Evolutionary conservation across 148 eudicot species (phyloP).

Genomic region (Chenopodium quinoa): DNA sequence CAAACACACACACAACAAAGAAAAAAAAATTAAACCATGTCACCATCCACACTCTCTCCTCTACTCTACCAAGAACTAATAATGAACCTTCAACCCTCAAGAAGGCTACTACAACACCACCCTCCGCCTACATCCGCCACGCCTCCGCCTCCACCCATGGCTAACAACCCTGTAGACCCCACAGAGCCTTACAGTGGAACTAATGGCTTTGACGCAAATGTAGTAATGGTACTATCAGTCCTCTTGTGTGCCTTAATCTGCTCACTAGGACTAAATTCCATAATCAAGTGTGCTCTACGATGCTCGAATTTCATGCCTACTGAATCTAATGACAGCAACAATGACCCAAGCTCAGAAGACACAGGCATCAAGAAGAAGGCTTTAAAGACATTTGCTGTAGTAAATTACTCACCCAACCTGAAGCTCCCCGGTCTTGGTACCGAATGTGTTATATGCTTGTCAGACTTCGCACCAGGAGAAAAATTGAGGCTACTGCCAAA

Average conservation of each 20-base stretch:
- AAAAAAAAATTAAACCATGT: conserved; percentile 31
- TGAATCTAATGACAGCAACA: conserved; percentile 21
- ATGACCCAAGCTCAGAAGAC: conserved; percentile 39
- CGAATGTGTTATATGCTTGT: conserved; percentile 79
- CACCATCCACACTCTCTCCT: conserved; percentile 36
- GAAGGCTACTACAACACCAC: conserved; percentile 52
- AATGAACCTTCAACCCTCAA: conserved; percentile 44
- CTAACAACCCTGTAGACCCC: conserved; percentile 26
- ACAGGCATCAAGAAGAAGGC: conserved; percentile 80
- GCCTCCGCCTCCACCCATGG: conserved; percentile 19
- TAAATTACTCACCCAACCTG: conserved; percentile 52
- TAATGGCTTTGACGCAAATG: conserved; percentile 67
- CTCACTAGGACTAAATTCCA: conserved; percentile 69
- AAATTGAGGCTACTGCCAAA: conserved; percentile 63
- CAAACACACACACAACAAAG: conserved; percentile 7
- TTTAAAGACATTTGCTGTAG: conserved; percentile 61
- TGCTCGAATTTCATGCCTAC: conserved; percentile 52
- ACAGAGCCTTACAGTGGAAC: conserved; percentile 34
- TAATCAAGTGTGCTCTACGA: conserved; percentile 67
- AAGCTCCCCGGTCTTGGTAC: conserved; percentile 60
- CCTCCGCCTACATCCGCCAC: conserved; percentile 26
- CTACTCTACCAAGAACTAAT: conserved; percentile 41
- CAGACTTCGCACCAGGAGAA: conserved; percentile 68
- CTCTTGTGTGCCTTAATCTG: conserved; percentile 85
- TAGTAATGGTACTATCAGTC: conserved; percentile 81